These are phyloP conservation scores for Penicillium sclerotigenum DNA, from an alignment of 2,329 filamentous ascomycete species.

Conservation along the genomic window DNA sequence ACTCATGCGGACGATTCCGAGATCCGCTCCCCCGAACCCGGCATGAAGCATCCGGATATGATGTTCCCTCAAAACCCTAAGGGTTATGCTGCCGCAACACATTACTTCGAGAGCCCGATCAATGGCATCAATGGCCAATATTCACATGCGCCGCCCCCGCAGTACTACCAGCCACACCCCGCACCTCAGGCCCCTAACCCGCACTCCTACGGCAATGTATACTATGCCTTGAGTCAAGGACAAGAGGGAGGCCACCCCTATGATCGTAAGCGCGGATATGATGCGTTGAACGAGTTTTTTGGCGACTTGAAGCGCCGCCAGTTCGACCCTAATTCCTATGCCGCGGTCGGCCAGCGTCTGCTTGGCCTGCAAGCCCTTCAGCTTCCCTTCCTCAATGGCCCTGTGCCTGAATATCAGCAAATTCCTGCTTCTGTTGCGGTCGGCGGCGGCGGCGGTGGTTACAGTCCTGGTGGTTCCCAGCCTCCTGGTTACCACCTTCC, in stretches of 20 bases:
- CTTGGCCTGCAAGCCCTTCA: slow-evolving; percentile 72
- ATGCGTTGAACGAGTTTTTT: slow-evolving; percentile 91
- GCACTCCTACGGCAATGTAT: slow-evolving; percentile 66
- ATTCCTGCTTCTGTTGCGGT: slow-evolving; percentile 56
- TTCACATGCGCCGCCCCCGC: slow-evolving; percentile 44
- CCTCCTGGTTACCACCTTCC: slow-evolving; percentile 82
- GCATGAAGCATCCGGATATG: slow-evolving; percentile 45
- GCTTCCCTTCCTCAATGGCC: slow-evolving; percentile 58
- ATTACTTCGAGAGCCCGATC: slow-evolving; percentile 56
- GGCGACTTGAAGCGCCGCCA: slow-evolving; percentile 87
- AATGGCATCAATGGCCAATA: slow-evolving; percentile 47
- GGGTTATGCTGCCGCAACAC: slow-evolving; percentile 42
- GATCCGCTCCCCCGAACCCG: slow-evolving; percentile 61
- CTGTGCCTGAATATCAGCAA: slow-evolving; percentile 53
- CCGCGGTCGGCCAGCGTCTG: slow-evolving; percentile 84
- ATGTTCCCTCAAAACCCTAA: slow-evolving; percentile 41
- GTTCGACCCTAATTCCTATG: slow-evolving; percentile 85
- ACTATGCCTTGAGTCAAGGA: slow-evolving; percentile 68
- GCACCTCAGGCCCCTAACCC: slow-evolving; percentile 53
- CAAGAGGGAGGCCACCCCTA: slow-evolving; percentile 62
- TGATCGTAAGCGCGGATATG: slow-evolving; percentile 80
- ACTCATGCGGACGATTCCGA: slow-evolving; percentile 96
- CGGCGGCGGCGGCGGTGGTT: slow-evolving; percentile 49
- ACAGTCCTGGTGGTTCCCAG: slow-evolving; percentile 57
- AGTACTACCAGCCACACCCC: slow-evolving; percentile 55